Base-by-base conservation (phyloP, 768 basidiomycete species). In the Amanita pallidorosea region DNA sequence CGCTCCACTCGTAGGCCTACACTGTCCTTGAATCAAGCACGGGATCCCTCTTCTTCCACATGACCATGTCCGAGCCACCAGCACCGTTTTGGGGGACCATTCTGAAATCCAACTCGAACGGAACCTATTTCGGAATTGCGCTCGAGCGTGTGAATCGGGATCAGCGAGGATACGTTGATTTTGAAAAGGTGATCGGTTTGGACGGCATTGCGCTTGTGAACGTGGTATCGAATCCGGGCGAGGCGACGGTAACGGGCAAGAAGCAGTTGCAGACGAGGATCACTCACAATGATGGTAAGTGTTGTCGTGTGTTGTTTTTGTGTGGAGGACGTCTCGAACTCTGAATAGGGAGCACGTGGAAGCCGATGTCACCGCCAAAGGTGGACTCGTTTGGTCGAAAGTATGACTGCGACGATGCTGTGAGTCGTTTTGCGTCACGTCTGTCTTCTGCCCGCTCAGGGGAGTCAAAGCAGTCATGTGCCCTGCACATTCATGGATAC, bases 161-260 rank as follows among this genome's bases (percentile, higher is more conserved):
- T 62, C 69, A 79, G 0, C 62, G 69, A 0, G 96, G 96, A 4
- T 98, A 77, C 60, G 94, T 92, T 29, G 95, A 99, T 64, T 99
- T 98, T 57, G 96, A 99, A 70, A 99, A 98, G 73, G 86, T 97
- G 76, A 80, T 87, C 51, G 94, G 93, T 8, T 67, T 99, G 45
- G 94, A 98, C 63, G 96, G 96, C 0, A 95, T 99, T 55, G 95
- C 95, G 5, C 67, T 99, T 43, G 77, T 94, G 57, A 99, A 99
- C 60, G 60, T 97, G 34, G 91, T 99, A 6, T 67, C 84, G 5
- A 96, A 98, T 60, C 75, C 90, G 0, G 69, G 73, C 0, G 82
- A 90, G 45, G 92, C 93, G 0, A 67, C 71, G 4, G 61, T 95
- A 4, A 79, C 81, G 0, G 79, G 83, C 4, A 65, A 61, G 41